A percentile compares a stretch with the other conserved stretches of the same genome.
Conservation (phyloP, 129 eudicot genomes). For the Ambrosia trifida region DNA sequence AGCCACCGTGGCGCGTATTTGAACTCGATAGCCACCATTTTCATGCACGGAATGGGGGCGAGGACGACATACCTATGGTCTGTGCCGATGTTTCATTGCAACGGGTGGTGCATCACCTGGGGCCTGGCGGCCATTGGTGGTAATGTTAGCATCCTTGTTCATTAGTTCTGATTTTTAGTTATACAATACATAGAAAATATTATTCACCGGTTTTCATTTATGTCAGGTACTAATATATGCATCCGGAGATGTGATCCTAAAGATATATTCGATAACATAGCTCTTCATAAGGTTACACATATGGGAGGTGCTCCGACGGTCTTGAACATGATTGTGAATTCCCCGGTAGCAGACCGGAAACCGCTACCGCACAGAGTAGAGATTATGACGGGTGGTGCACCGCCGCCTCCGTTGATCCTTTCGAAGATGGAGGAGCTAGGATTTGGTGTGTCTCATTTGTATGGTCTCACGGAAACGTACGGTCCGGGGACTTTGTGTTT, state of each 20-base stretch:
- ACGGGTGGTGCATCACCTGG: constrained; percentile 92
- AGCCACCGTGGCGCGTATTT: constrained; percentile 87
- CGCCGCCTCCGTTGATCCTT: constrained; percentile 64
- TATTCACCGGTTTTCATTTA: no score
- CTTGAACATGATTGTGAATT: constrained; percentile 72
- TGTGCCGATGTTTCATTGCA: constrained; percentile 96
- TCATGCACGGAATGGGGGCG: constrained; percentile 66
- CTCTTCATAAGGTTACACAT: constrained; percentile 64
- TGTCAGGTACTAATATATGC: constrained; percentile 52
- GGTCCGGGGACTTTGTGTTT: constrained; percentile 67
- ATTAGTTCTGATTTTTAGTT: no score
- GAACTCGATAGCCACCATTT: constrained; percentile 67
- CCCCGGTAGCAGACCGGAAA: constrained; percentile 43
- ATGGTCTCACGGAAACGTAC: constrained; percentile 67
- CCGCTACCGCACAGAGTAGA: constrained; percentile 66
- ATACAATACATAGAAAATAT: no score
- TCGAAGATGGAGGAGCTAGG: constrained; percentile 63
- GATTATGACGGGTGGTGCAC: constrained; percentile 71
- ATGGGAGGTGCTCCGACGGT: constrained; percentile 95
- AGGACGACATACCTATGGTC: constrained; percentile 80
- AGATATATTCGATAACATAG: constrained; percentile 60
- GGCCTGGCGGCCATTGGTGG: constrained; percentile 93
- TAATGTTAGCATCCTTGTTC: no score
- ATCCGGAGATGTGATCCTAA: constrained; percentile 61
- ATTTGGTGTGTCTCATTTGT: constrained; percentile 60